Evolutionary conservation across 139 green algal genomes (phyloP).

Genomic region (Picochlorum sp.): DNA sequence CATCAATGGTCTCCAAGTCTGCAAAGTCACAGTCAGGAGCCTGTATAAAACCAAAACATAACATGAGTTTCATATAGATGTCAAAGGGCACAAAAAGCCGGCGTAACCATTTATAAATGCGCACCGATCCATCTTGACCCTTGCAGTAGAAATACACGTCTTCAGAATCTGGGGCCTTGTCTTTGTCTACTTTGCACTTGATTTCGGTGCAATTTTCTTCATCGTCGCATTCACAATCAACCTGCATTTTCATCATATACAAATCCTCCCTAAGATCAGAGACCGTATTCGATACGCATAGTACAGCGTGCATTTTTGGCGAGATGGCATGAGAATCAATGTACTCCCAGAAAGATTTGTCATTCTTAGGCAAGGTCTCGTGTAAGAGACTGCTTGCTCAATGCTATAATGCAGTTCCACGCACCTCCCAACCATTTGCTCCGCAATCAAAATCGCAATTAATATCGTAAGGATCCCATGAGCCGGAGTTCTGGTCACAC

Average conservation of each 20-base stretch:
- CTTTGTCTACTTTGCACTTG: not conserved
- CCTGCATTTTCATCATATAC: not conserved
- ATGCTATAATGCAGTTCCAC: no score
- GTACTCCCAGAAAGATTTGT: no score
- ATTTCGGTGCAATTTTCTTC: not conserved
- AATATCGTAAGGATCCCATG: not conserved
- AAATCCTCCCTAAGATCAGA: not conserved
- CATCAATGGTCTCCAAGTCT: not conserved
- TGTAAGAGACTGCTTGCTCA: no score
- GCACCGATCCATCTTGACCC: not conserved
- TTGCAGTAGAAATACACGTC: not conserved
- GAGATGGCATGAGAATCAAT: no score
- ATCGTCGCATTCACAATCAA: slow-evolving; percentile 1
- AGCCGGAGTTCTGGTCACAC: not conserved
- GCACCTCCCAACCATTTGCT: not conserved
- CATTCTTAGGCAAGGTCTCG: no score
- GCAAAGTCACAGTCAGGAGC: not conserved
- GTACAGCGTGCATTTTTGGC: no score
- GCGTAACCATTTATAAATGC: no score
- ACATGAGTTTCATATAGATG: no score
- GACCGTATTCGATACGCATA: not conserved
- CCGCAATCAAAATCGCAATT: not conserved
- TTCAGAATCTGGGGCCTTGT: not conserved
- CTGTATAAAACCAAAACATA: no score
- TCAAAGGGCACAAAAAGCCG: no score